Evolutionary conservation across 176 grass and related monocot species (phyloP).

Genomic region (Echinochloa phyllopogon): DNA sequence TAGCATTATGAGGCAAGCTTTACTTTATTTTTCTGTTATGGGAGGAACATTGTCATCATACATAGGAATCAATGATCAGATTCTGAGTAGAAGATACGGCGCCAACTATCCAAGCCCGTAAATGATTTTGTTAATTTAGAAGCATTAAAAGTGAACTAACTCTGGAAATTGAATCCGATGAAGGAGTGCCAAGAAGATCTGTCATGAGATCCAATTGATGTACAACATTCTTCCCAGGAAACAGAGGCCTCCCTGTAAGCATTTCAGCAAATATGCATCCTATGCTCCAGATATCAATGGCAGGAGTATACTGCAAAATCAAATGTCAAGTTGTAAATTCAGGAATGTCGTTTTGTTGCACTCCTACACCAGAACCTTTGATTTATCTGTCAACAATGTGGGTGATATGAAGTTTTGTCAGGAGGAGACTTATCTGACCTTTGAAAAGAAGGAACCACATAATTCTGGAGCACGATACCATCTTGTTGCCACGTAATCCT

Average conservation of each 20-base stretch:
- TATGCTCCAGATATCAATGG: constrained; percentile 88
- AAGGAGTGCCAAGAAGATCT: constrained; percentile 78
- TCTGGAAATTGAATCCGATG: constrained; percentile 64
- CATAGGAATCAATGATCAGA: neutral
- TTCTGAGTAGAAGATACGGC: constrained; percentile 2
- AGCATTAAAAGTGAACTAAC: constrained; percentile 41
- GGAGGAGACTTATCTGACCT: constrained; percentile 46
- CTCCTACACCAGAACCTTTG: neutral
- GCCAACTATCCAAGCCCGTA: constrained; percentile 8
- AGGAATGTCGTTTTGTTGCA: neutral
- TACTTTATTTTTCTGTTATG: neutral
- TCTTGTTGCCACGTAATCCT: constrained; percentile 91
- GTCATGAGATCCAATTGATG: constrained; percentile 91
- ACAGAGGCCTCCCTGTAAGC: constrained; percentile 72
- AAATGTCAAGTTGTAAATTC: constrained; percentile 19
- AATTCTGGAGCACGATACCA: constrained; percentile 92
- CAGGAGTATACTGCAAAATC: constrained; percentile 74
- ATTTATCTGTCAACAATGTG: constrained; percentile 18
- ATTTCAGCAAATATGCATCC: constrained; percentile 93
- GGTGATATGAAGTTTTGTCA: constrained; percentile 20
- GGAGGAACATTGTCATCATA: neutral
- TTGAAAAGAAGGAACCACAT: constrained; percentile 87
- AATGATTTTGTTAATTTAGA: constrained; percentile 21
- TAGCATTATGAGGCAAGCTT: neutral
- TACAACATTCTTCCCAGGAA: constrained; percentile 87